Evolutionary conservation across 805 yeast genomes (phyloP), one percentile per base, ranked within the genome.

Genomic region (Candida chilensis): DNA sequence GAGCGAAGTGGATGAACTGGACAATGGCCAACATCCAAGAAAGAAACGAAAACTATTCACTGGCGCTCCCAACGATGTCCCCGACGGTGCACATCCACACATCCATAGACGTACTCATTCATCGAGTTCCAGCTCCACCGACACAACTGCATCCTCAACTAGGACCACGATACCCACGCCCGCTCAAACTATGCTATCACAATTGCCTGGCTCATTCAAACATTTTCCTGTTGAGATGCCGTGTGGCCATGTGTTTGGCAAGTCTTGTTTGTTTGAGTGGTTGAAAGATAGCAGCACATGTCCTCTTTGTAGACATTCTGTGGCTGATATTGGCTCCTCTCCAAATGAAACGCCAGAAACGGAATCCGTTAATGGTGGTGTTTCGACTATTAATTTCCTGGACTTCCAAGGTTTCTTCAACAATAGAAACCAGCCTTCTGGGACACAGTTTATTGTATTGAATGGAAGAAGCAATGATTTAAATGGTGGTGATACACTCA

Each of bases 241-340:
- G 0, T 63, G 69, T 37, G 54, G 55, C 5, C 69, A 63, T 37
- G 41, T 55, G 2, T 63, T 63, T 37, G 68, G 69, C 3, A 50
- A 53, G 36, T 52, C 54, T 11, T 63, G 69, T 40, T 42, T 62
- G 27, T 51, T 43, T 17, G 65, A 62, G 29, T 63, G 69, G 69
- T 45, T 63, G 30, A 62, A 60, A 35, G 48, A 43, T 20, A 54
- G 54, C 36, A 45, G 50, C 4, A 56, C 59, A 5, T 63, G 69
- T 34, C 69, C 69, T 2, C 44, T 63, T 29, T 63, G 69, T 35
- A 44, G 69, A 13, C 42, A 36, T 14, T 39, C 52, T 2, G 44
- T 50, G n/a, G n/a, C n/a, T n/a, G n/a, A n/a, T n/a, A n/a, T n/a
- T n/a, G n/a, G n/a, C n/a, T n/a, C n/a, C n/a, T n/a, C n/a, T n/a